Evolutionary conservation across 163 green algal genomes (phyloP), one percentile per base, ranked within the genome.

Genomic region (Scenedesmus sp.): DNA sequence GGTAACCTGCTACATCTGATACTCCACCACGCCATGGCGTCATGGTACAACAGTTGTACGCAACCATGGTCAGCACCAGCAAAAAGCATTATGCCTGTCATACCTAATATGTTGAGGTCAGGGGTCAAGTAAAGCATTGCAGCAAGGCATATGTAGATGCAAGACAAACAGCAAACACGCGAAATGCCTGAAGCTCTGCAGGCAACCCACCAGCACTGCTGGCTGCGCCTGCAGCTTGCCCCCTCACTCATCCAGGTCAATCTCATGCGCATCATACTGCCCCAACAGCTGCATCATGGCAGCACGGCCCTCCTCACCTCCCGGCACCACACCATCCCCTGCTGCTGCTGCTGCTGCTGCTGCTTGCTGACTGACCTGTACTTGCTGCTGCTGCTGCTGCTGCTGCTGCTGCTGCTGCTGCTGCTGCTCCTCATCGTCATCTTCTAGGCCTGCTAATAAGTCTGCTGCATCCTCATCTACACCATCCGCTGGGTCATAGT

Each of bases 211-310:
- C 62, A 15, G 10, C 62, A 70, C 13, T 70, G 62, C 10, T 15
- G 13, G 62, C 10, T 15, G 62, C 10, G 62, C 62, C 62, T 20
- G 10, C 62, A 70, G 10, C 13, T 15, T 12, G 10, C 34, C 34
- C 34, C 34, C n/a, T 57, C 46, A 84, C 20, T 66, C 55, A 76
- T 84, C 88, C 8, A 92, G 55, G n/a, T 87, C 88, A 13, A 92
- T 92, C 34, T 92, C 88, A 87, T 92, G 46, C 62, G 88, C 88
- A 23, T 92, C 88, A 82, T 92, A 92, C 77, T 88, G 77, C 57
- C 77, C 77, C 55, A 92, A 79, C 77, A 92, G 77, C 73, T 79
- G 26, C 88, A 92, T 87, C 77, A 92, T 85, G 7, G 57, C 52
- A 54, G 88, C 77, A 5, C n/a, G 9, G 57, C 88, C 88, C n/a